Base-by-base conservation (phyloP, 2,329 filamentous ascomycete genomes). In the Colletotrichum tabaci region DNA sequence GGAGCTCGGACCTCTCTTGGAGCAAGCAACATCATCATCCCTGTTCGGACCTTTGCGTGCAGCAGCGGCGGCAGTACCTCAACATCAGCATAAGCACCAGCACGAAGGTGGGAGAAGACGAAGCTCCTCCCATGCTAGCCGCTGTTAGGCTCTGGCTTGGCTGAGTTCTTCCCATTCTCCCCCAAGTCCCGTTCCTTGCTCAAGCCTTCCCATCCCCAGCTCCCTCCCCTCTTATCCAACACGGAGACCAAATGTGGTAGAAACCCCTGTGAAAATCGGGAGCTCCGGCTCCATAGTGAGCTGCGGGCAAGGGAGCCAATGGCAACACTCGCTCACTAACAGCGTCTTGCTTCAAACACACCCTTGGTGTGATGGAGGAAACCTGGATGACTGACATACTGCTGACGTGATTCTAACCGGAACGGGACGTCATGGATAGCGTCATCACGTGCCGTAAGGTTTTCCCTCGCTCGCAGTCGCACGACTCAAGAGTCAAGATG, bases 11-110 rank as follows among this genome's bases (percentile, higher is more conserved):
- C 72, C 50, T 49, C 50, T 60, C 55, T 53, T 38, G 21, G 47
- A 42, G 23, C 26, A 49, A 72, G 56, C 68, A 72, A 16, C 65
- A 72, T 73, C 72, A 73, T 35, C 69, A 73, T 73, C 69, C 72
- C 65, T 73, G 72, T 35, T 49, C 60, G 55, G 60, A 55, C 67
- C 67, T 71, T 55, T 63, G 61, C 61, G 49, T 63, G 61, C 61
- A 53, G 61, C 60, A 61, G 44, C 57, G n/a, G 50, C 50, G 42
- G 56, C 49, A 61, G 38, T 52, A 60, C 42, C 52, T 53, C 50
- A 55, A 26, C 52, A 38, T 8, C 58, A 35, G 23, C 52, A 18
- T 3, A 60, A 21, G 46, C 44, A 62, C 30, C 44, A 61, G 30
- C 47, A 55, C 46, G 23, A 40, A 58, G 38, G n/a, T 44, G 35